These are phyloP conservation scores for Mycosphaerella sp. DNA, from an alignment of 2,329 filamentous ascomycete genomes.

Conservation along the genomic window DNA sequence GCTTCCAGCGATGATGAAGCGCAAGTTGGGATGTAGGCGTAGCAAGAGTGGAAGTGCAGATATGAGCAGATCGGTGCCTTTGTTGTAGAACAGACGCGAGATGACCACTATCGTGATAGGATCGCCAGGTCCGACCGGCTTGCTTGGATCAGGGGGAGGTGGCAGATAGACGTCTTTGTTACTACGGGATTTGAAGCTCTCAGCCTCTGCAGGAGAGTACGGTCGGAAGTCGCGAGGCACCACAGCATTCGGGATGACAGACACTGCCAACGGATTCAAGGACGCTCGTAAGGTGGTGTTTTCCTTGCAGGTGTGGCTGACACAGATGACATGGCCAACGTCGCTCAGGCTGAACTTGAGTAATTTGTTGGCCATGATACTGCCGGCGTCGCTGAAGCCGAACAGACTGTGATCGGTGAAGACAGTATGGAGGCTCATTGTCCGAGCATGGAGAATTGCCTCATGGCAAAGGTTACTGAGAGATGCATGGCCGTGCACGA, in stretches of 20 bases:
- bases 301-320: conserved; percentile 98
- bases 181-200: conserved; percentile 16
- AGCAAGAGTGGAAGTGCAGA: conserved; percentile 91
- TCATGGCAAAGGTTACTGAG: conserved; percentile 91
- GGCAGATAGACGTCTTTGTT: conserved; percentile 36
- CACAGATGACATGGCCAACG: conserved; percentile 96
- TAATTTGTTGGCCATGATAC: conserved; percentile 94
- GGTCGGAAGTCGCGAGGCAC: conserved; percentile 95
- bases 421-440: conserved; percentile 92
- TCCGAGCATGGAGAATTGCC: conserved; percentile 86
- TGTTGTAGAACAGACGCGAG: conserved; percentile 96
- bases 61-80: conserved; percentile 94
- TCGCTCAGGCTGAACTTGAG: conserved; percentile 95
- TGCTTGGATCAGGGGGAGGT: conserved; percentile 50
- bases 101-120: conserved; percentile 96
- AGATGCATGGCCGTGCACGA: conserved; percentile 95
- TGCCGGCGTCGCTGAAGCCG: conserved; percentile 92
- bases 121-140: conserved; percentile 71
- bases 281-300: conserved; percentile 94
- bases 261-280: conserved; percentile 92
- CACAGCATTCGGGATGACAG: conserved; percentile 94
- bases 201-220: conserved; percentile 41
- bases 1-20: conserved; percentile 93
- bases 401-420: conserved; percentile 98
- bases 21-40: conserved; percentile 81